Conservation (phyloP, 2,329 filamentous ascomycete genomes). For the Cryphonectria nitschkei region DNA sequence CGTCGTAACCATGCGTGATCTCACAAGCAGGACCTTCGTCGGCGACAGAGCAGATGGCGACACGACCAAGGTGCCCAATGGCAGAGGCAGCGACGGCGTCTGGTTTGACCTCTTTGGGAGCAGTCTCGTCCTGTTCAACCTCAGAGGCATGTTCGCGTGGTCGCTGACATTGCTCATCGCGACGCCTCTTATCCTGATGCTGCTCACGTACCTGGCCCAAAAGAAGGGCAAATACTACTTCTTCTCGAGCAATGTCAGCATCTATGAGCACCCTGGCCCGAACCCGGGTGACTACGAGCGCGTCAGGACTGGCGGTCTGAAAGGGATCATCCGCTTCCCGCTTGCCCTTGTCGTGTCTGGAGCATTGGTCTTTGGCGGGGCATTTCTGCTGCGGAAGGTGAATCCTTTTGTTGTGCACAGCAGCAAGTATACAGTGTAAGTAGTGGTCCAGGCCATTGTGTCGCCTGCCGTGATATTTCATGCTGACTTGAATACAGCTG, state of each 20-base stretch:
- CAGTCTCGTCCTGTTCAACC: slow-evolving; percentile 75
- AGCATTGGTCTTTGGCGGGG: slow-evolving; percentile 70
- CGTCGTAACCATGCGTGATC: slow-evolving; percentile 70
- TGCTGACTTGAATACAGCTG: slow-evolving; percentile 51
- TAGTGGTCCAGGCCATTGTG: slow-evolving; percentile 23
- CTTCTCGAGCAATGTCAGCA: slow-evolving; percentile 66
- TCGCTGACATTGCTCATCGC: slow-evolving; percentile 82
- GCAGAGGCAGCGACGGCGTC: slow-evolving; percentile 70
- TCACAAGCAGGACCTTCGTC: slow-evolving; percentile 72
- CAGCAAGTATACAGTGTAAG: slow-evolving; percentile 76
- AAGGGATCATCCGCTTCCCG: slow-evolving; percentile 84
- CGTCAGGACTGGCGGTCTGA: slow-evolving; percentile 72
- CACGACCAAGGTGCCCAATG: slow-evolving; percentile 66
- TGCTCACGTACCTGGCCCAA: slow-evolving; percentile 70
- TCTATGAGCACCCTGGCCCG: slow-evolving; percentile 57
- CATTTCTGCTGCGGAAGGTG: slow-evolving; percentile 76
- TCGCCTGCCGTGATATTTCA: neutral
- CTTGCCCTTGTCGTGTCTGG: slow-evolving; percentile 71
- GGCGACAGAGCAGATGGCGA: slow-evolving; percentile 58
- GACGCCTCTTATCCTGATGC: slow-evolving; percentile 72
- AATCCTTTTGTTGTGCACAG: slow-evolving; percentile 93
- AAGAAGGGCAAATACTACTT: slow-evolving; percentile 85
- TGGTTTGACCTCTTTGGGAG: slow-evolving; percentile 94
- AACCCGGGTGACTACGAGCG: slow-evolving; percentile 50
- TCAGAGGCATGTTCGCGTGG: slow-evolving; percentile 86